Percentiles rank a stretch among this genome's conserved stretches.
Evolutionary conservation across 306 rosid genomes (phyloP).

Genomic region (Cucurbita moschata): DNA sequence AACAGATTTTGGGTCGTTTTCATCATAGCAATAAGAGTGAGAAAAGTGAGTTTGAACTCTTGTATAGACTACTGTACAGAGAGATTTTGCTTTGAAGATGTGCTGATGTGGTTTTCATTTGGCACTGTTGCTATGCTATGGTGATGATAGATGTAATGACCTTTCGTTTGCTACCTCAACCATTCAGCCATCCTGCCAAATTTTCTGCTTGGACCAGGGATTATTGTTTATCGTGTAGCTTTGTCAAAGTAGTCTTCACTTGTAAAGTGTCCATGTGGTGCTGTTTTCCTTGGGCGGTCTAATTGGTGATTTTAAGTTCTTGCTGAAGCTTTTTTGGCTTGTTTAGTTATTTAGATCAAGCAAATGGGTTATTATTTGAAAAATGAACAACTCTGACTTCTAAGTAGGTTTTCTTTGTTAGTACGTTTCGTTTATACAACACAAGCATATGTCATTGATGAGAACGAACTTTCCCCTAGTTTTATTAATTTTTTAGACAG

Average conservation of each 20-base stretch:
- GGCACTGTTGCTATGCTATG: no score
- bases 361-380: not conserved
- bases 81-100: no score
- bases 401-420: not conserved
- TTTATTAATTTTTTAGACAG: not conserved
- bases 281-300: not conserved
- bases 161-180: not conserved
- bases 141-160: not conserved
- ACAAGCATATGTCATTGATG: not conserved
- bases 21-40: not conserved
- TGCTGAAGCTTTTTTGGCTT: not conserved
- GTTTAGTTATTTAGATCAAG: not conserved
- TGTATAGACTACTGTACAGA: not conserved
- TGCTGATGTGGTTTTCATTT: no score
- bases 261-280: not conserved
- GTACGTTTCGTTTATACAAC: no score
- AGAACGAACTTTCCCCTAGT: not conserved
- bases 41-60: not conserved
- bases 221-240: not conserved
- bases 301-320: not conserved
- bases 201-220: not conserved
- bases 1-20: not conserved
- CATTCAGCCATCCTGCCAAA: not conserved
- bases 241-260: not conserved
- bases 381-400: not conserved